Base-by-base conservation (phyloP, 1,284 basidiomycete species). In the Moesziomyces aphidis region DNA sequence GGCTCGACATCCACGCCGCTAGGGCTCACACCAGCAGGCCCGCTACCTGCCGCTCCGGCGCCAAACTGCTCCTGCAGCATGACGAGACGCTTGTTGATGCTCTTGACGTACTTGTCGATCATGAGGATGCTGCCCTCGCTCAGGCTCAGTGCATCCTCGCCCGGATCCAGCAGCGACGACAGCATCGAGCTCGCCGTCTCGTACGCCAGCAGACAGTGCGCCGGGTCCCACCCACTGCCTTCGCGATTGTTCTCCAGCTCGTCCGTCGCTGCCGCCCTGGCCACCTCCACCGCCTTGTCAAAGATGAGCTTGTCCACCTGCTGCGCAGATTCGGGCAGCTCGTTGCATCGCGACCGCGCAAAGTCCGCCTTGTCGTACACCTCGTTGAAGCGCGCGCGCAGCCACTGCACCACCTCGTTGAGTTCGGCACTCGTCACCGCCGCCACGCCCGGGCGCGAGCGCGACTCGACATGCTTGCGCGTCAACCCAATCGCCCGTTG, bases 181-280 rank as follows among this genome's bases (percentile, higher is more conserved):
- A 99, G 87, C 83, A 95, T 92, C 92, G 93, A 96, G 21, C 97
- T 86, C 0, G 94, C 94, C 70, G 94, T 94, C 83, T 97, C 95
- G 86, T 99, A 99, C 42, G 95, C 88, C 80, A 92, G 91, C 86
- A 97, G 92, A 82, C 95, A 97, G 76, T 92, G 91, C 28, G 81
- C 60, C 5, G 86, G 79, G 73, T 94, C 92, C 22, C 93, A 91
- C 75, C 94, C 92, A 24, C 55, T 50, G 3, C 70, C 69, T 8
- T 75, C 69, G n/a, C 76, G 73, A 39, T 83, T 80, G 57, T 79
- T 81, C 23, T 93, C 87, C 0, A 98, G 88, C 83, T 99, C 96
- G 81, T 95, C 93, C 28, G 92, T 89, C 0, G 96, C 96, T 46
- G 94, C 95, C 4, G 91, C 92, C 10, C 95, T 91, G 64, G 94